Evolutionary conservation across 352 stramenopile genomes (phyloP).

Genomic region (Phytophthora foliorum): DNA sequence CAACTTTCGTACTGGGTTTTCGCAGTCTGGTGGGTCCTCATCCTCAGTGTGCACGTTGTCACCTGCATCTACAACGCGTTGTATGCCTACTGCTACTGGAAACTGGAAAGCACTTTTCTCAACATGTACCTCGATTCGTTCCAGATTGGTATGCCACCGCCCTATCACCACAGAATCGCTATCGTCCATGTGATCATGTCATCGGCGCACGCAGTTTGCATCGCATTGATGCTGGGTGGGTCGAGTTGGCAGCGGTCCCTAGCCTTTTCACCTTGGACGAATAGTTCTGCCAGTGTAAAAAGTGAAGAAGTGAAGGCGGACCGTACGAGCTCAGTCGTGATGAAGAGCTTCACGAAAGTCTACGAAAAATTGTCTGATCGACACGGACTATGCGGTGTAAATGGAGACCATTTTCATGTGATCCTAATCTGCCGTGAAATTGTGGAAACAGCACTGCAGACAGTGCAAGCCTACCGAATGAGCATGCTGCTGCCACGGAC

Average conservation of each 20-base stretch:
- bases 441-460: slow-evolving; percentile 33
- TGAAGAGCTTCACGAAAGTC: slow-evolving; percentile 15
- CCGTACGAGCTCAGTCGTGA: slow-evolving; percentile 14
- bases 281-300: slow-evolving; percentile 1
- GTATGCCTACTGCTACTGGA: slow-evolving; percentile 25
- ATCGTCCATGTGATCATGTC: slow-evolving; percentile 33
- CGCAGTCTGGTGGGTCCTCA: slow-evolving; percentile 17
- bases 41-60: slow-evolving; percentile 12
- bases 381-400: slow-evolving; percentile 24
- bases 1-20: slow-evolving; percentile 18
- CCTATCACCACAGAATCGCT: slow-evolving; percentile 29
- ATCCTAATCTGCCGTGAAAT: slow-evolving; percentile 27
- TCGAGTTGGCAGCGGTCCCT: slow-evolving; percentile 16
- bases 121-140: slow-evolving; percentile 24
- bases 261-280: slow-evolving; percentile 19
- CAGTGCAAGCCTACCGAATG: slow-evolving; percentile 40
- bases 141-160: slow-evolving; percentile 29
- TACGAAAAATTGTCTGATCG: slow-evolving; percentile 19
- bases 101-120: slow-evolving; percentile 19
- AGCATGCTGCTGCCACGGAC: slow-evolving; percentile 29
- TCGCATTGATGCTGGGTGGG: slow-evolving; percentile 18
- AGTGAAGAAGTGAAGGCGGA: neutral
- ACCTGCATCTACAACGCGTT: slow-evolving; percentile 25
- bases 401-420: slow-evolving; percentile 18
- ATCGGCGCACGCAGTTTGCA: slow-evolving; percentile 24